Percentiles rank a stretch among this genome's conserved stretches.
Conservation (phyloP, 148 eudicot species). For the Fagopyrum esculentum region DNA sequence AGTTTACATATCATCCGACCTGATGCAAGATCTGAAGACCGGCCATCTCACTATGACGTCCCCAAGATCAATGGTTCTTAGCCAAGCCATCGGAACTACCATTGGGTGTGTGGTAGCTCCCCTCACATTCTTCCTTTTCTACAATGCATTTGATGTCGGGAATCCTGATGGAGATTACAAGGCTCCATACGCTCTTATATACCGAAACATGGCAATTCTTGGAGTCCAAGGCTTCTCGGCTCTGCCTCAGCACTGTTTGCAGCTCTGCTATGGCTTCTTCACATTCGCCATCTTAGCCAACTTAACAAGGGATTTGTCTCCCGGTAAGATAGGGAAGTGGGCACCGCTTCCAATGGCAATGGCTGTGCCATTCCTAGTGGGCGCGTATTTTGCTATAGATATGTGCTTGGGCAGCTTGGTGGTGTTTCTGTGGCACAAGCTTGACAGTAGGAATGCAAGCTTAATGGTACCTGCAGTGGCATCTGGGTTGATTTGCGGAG, state of each 20-base stretch:
- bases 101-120: constrained; percentile 84
- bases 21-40: constrained; percentile 88
- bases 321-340: constrained; percentile 42
- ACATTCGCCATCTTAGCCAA: constrained; percentile 57
- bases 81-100: constrained; percentile 83
- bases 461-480: constrained; percentile 86
- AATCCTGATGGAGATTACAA: constrained; percentile 70
- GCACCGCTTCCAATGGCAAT: constrained; percentile 83
- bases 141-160: constrained; percentile 74
- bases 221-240: constrained; percentile 88
- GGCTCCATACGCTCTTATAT: constrained; percentile 80
- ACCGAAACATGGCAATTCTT: constrained; percentile 82
- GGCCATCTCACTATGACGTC: constrained; percentile 81
- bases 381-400: constrained; percentile 79
- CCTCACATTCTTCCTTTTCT: constrained; percentile 59
- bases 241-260: constrained; percentile 74
- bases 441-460: constrained; percentile 44
- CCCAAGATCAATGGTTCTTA: constrained; percentile 74
- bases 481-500: constrained; percentile 85
- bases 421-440: constrained; percentile 55
- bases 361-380: constrained; percentile 91
- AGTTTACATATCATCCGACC: constrained; percentile 64
- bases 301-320: constrained; percentile 43
- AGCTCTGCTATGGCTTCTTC: constrained; percentile 66
- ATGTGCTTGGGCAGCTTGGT: constrained; percentile 81